Percentiles rank a stretch among this genome's conserved stretches.
These are phyloP conservation scores for Nigrospora sphaerica DNA, from an alignment of 2,329 filamentous ascomycete species.

Conservation along the genomic window DNA sequence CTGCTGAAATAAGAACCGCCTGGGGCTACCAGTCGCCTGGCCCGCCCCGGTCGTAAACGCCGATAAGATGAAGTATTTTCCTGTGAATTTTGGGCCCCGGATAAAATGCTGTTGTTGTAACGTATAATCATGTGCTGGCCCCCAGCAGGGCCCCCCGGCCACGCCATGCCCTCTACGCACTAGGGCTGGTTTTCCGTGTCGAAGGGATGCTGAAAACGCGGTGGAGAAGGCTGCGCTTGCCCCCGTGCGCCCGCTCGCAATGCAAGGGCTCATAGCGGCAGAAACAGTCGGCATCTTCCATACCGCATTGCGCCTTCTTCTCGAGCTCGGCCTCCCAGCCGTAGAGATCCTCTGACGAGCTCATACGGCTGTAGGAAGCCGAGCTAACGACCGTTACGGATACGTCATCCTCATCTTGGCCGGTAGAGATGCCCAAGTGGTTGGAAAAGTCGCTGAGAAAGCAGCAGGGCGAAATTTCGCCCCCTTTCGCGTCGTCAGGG, in stretches of 20 bases:
- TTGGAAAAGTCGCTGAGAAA: slow-evolving; percentile 31
- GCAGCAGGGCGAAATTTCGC: slow-evolving; percentile 19
- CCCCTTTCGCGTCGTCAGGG: slow-evolving; percentile 13
- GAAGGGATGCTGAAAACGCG: slow-evolving; percentile 27
- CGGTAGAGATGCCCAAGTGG: slow-evolving; percentile 25
- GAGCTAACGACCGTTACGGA: slow-evolving; percentile 18
- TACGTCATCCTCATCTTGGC: slow-evolving; percentile 17
- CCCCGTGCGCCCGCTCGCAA: slow-evolving; percentile 17
- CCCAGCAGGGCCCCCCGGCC: too few species aligned
- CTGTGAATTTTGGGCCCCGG: neutral
- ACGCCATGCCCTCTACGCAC: neutral
- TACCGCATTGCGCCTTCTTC: slow-evolving; percentile 16
- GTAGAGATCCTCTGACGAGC: slow-evolving; percentile 35
- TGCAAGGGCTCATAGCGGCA: slow-evolving; percentile 15
- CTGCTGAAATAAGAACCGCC: too few species aligned
- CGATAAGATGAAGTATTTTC: slow-evolving; percentile 1
- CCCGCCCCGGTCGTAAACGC: neutral
- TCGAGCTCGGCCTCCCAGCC: slow-evolving; percentile 47
- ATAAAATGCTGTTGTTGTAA: neutral
- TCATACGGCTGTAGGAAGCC: slow-evolving; percentile 16
- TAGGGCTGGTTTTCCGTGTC: slow-evolving; percentile 7
- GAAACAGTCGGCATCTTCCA: slow-evolving; percentile 8
- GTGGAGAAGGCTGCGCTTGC: slow-evolving; percentile 29
- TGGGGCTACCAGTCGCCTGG: neutral
- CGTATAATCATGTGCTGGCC: too few species aligned